phyloP scores from a whole-genome alignment of 2,329 filamentous ascomycete species.

The Talaromyces marneffei region DNA sequence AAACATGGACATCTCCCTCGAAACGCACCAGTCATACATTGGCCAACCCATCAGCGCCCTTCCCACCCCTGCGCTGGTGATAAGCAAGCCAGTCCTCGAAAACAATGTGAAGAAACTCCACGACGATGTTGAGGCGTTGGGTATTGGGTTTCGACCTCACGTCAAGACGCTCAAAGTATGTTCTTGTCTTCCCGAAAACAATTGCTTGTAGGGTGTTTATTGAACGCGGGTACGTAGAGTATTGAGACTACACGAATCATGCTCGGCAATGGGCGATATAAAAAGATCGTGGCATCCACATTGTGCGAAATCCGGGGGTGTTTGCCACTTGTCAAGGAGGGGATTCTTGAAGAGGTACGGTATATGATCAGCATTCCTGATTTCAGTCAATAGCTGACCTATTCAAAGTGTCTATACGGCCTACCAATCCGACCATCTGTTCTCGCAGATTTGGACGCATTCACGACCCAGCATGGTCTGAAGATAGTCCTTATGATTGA shows the following conservation, averaged over 20 bases:
- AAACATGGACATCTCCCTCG: slow-evolving; percentile 28
- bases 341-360: slow-evolving; percentile 37
- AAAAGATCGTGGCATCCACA: slow-evolving; percentile 38
- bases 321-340: slow-evolving; percentile 37
- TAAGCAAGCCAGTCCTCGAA: slow-evolving; percentile 36
- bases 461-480: slow-evolving; percentile 7
- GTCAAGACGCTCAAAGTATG: slow-evolving; percentile 44
- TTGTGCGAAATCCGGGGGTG: slow-evolving; percentile 37
- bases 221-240: slow-evolving; percentile 14
- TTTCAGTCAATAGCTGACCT: neutral
- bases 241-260: slow-evolving; percentile 38
- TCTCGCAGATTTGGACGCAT: slow-evolving; percentile 9
- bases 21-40: slow-evolving; percentile 32
- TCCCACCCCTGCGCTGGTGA: slow-evolving; percentile 37
- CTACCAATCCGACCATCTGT: slow-evolving; percentile 33
- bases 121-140: slow-evolving; percentile 35
- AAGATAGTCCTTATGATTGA: slow-evolving; percentile 21
- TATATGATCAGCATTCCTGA: neutral
- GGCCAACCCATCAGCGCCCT: slow-evolving; percentile 31
- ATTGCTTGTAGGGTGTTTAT: neutral
- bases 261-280: slow-evolving; percentile 35
- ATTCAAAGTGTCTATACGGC: slow-evolving; percentile 32
- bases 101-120: slow-evolving; percentile 34
- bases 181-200: neutral
- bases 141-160: slow-evolving; percentile 39